Evolutionary conservation across 208 protist genomes (phyloP), one percentile per base, ranked within the genome.

Genomic region (Crithidia mellificae): DNA sequence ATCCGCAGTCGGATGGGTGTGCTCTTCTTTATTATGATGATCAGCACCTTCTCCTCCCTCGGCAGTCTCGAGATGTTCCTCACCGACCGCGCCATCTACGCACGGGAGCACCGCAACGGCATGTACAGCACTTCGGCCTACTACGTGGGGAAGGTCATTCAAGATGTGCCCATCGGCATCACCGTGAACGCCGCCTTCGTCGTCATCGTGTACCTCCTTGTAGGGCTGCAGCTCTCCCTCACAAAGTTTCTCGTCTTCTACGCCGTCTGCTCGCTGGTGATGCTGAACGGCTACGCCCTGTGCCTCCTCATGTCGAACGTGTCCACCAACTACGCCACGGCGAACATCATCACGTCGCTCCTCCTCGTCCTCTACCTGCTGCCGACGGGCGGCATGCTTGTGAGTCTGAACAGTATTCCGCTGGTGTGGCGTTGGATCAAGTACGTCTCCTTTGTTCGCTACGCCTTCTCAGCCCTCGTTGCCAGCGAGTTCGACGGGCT

Each of bases 401-500:
- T 90, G 38, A 87, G 74, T 61, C 61, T 84, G 17, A 74, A 84
- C 25, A 80, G 66, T 39, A 74, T 93, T 22, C 80, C 80, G 14
- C 20, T 86, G 1, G 22, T 83, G 50, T 93, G 84, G 88, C 65
- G 76, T 4, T 93, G 88, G 88, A 79, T 93, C 43, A 87, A 90
- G 58, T 83, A 91, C 58, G 58, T 91, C 29, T 91, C 84, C 39
- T 90, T 91, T 53, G 74, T 85, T 11, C 82, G 88, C 34, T 93
- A 85, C 65, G 79, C 72, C 30, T 84, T 91, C 52, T 72, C 68
- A 3, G 78, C 64, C 7, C 25, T 90, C 9, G 85, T 91, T 25
- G 66, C 84, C 11, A 93, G 90, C 68, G 87, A 95, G 64, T 91
- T 95, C 44, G 74, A 83, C 24, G 85, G 83, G 14, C 66, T 91